A percentile compares a stretch with the other conserved stretches of the same genome.
phyloP scores from a whole-genome alignment of 169 alveolate genomes.

The Plasmodium falciparum region DNA sequence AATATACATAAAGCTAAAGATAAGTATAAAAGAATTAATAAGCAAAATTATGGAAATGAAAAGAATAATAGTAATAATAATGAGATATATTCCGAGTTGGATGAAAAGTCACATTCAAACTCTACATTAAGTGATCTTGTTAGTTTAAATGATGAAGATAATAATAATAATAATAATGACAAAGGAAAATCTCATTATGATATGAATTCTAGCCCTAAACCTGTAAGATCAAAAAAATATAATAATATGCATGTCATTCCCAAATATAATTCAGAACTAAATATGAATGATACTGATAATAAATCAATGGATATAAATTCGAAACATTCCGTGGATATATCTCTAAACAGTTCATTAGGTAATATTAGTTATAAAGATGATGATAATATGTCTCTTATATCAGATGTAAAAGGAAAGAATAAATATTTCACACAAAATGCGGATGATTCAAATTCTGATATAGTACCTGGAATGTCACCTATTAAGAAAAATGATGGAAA shows the following conservation, averaged over 20 bases:
- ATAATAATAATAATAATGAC: neutral
- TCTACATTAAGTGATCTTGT: constrained; percentile 34
- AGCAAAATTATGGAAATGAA: neutral
- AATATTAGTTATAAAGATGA: constrained; percentile 38
- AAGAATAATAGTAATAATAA: constrained; percentile 12
- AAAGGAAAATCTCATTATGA: constrained; percentile 25
- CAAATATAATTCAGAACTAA: constrained; percentile 6
- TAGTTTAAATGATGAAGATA: constrained; percentile 51
- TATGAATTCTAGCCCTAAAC: constrained; percentile 71
- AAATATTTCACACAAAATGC: constrained; percentile 49
- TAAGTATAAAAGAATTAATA: neutral
- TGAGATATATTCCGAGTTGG: constrained; percentile 4
- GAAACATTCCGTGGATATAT: constrained; percentile 25
- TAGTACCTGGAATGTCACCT: constrained; percentile 76
- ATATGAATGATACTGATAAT: constrained; percentile 2
- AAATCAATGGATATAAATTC: constrained; percentile 4
- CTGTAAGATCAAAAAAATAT: constrained; percentile 27
- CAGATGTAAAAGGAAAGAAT: constrained; percentile 43
- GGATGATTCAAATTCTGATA: constrained; percentile 63
- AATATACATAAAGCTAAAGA: neutral
- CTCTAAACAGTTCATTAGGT: constrained; percentile 59
- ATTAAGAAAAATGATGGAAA: constrained; percentile 24
- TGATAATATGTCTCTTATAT: constrained; percentile 55
- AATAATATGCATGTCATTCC: constrained; percentile 14
- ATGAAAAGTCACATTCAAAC: constrained; percentile 33